Base-by-base conservation (phyloP, 2,329 filamentous ascomycete genomes). In the Cercospora sp. region DNA sequence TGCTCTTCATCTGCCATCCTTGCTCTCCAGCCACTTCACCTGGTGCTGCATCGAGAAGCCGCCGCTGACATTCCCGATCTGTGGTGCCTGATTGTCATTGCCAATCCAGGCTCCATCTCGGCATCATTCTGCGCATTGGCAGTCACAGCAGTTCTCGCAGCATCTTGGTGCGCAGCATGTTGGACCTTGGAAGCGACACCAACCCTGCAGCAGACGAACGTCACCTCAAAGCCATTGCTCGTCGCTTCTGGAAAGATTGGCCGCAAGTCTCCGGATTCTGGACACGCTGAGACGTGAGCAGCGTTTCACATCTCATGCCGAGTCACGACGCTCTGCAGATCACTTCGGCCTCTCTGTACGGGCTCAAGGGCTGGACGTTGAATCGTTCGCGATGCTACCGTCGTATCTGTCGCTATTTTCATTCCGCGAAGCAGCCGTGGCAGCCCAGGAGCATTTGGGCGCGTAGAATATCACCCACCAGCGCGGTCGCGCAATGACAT, bases 261-360 rank as follows among this genome's bases (percentile, higher is more conserved):
- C 26, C 30, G 53, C 7, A 26, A 28, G 20, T 30, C 53, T 58
- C n/a, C 20, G 16, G 5, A 33, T 8, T 30, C 53, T 31, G 53
- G 53, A 31, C 53, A 33, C 28, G 53, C 26, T 18, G 53, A 58
- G 53, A 58, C 53, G 53, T n/a, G 23, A 58, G 53, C 53, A 10
- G 53, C 53, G 53, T 58, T 58, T 58, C 53, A 58, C 26, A 58
- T 58, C n/a, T 53, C 26, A 20, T 58, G 53, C 53, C 53, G 53
- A 58, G 53, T 58, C 53, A 58, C 16, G 12, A 1, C n/a, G 13
- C 53, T 42, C 1, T 18, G 16, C 16, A 12, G 12, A 31, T 26
- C 13, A 31, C 53, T 57, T 16, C n/a, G 23, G 16, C 53, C 16
- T 28, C 53, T 26, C 8, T 3, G 53, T n/a, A n/a, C 53, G 53